A percentile compares a stretch with the other conserved stretches of the same genome.
Conservation (phyloP, 78 protist species). For the Dictyostelium brefeldianum region DNA sequence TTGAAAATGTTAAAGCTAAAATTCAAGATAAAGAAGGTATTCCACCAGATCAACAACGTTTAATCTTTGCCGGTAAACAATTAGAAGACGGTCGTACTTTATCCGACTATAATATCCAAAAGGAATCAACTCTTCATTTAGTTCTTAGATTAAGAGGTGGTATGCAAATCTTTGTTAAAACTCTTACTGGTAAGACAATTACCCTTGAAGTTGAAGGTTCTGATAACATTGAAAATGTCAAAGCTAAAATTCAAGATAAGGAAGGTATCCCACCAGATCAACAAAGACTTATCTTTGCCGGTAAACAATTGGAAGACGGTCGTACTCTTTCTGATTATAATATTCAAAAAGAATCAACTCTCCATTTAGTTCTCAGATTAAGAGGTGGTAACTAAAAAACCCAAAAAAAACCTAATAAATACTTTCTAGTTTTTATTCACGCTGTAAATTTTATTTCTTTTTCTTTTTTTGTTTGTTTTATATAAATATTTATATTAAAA, state of each 20-base stretch:
- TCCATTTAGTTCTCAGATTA: slow-evolving; percentile 92
- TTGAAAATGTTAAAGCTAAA: slow-evolving; percentile 98
- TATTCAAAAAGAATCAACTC: slow-evolving; percentile 95
- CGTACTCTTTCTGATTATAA: slow-evolving; percentile 96
- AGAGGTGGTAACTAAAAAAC: slow-evolving; percentile 31
- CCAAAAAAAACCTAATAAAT: too few relatives aligned
- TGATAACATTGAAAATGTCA: slow-evolving; percentile 97
- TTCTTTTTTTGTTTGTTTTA: neutral
- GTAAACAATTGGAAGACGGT: slow-evolving; percentile 98
- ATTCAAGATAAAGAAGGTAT: slow-evolving; percentile 99
- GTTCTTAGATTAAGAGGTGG: slow-evolving; percentile 92
- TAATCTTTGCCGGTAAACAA: slow-evolving; percentile 99
- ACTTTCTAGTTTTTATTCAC: neutral
- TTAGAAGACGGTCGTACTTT: slow-evolving; percentile 99
- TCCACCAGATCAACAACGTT: slow-evolving; percentile 99
- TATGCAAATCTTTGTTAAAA: slow-evolving; percentile 97
- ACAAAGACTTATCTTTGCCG: slow-evolving; percentile 98
- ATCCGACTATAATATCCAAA: slow-evolving; percentile 98
- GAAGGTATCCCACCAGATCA: slow-evolving; percentile 99
- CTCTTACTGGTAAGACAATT: slow-evolving; percentile 99
- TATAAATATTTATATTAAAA: neutral
- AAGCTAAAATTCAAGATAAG: slow-evolving; percentile 97
- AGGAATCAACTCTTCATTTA: slow-evolving; percentile 97
- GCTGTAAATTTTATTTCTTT: neutral
- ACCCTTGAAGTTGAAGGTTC: slow-evolving; percentile 89